A percentile compares a stretch with the other conserved stretches of the same genome.
phyloP scores from a whole-genome alignment of 495 filamentous ascomycete genomes.

The Podospora conica region DNA sequence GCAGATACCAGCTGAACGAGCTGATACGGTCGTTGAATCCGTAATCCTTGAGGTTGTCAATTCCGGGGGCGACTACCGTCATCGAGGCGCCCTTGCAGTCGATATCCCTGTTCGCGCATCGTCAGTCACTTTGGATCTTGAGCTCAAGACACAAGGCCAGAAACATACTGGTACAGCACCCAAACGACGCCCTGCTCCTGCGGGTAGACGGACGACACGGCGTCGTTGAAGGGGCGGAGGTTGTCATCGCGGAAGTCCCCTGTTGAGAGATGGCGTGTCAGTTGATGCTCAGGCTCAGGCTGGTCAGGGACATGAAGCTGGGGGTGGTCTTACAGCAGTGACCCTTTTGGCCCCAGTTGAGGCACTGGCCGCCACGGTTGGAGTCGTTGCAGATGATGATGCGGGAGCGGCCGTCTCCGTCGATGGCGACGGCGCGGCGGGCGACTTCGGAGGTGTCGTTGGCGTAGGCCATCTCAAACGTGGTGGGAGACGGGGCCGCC shows the following conservation, averaged over 20 bases:
- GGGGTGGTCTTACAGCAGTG: conserved; percentile 4
- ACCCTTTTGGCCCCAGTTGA: conserved; percentile 9
- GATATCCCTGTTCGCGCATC: neutral
- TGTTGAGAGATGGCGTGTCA: neutral
- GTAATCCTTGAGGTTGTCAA: neutral
- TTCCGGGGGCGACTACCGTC: neutral
- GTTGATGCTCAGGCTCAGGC: neutral
- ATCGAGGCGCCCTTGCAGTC: conserved; percentile 3
- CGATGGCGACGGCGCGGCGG: neutral
- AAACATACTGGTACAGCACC: conserved; percentile 7
- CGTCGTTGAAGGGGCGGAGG: conserved; percentile 6
- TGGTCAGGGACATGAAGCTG: neutral
- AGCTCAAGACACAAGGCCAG: no score
- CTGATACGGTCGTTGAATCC: conserved; percentile 8
- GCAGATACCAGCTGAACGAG: conserved; percentile 4
- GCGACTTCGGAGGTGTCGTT: neutral
- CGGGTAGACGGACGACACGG: conserved; percentile 8
- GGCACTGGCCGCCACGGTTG: conserved; percentile 1
- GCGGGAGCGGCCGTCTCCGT: neutral
- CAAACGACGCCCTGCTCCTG: conserved; percentile 5
- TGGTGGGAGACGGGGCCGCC: neutral
- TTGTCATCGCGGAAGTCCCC: conserved; percentile 8
- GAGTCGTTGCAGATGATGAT: conserved; percentile 8
- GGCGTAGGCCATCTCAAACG: neutral
- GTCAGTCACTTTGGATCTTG: neutral